Evolutionary conservation across 1,139 yeast species (phyloP).

Genomic region (Suhomyces terraborum): DNA sequence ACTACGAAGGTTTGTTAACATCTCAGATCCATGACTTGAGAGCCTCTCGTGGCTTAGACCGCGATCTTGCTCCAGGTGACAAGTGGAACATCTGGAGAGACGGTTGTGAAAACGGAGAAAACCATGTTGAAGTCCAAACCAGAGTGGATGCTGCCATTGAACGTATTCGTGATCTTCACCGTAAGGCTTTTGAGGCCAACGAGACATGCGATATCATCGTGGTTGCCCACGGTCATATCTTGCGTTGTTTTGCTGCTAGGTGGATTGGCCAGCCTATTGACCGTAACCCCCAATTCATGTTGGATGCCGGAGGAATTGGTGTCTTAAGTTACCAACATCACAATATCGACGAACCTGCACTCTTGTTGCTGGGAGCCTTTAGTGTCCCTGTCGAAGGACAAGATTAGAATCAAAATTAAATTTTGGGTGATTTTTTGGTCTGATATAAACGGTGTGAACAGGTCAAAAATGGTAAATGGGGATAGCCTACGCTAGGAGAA

Average conservation of each 20-base stretch:
- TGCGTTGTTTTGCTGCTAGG: conserved; percentile 84
- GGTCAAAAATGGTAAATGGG: too few relatives aligned
- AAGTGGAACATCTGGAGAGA: conserved; percentile 89
- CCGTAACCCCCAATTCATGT: conserved; percentile 73
- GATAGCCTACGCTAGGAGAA: too few relatives aligned
- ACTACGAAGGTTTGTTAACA: conserved; percentile 83
- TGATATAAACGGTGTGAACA: too few relatives aligned
- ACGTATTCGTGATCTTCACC: conserved; percentile 63
- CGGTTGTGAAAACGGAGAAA: conserved; percentile 92
- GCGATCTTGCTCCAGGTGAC: conserved; percentile 26
- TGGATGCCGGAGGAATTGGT: conserved; percentile 96
- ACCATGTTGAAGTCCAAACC: conserved; percentile 58
- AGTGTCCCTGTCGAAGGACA: conserved; percentile 62
- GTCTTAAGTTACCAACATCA: conserved; percentile 88
- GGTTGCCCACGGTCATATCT: conserved; percentile 91
- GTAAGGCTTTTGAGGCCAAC: conserved; percentile 53
- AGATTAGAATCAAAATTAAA: not conserved
- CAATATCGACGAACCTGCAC: conserved; percentile 81
- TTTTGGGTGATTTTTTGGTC: too few relatives aligned
- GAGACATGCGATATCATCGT: conserved; percentile 72
- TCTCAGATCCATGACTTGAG: conserved; percentile 64
- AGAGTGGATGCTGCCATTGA: conserved; percentile 72
- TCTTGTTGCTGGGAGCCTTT: conserved; percentile 79
- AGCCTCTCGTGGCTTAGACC: conserved; percentile 58
- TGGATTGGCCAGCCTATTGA: conserved; percentile 69